phyloP scores from a whole-genome alignment of 768 basidiomycete genomes.

The Boletus sp. region DNA sequence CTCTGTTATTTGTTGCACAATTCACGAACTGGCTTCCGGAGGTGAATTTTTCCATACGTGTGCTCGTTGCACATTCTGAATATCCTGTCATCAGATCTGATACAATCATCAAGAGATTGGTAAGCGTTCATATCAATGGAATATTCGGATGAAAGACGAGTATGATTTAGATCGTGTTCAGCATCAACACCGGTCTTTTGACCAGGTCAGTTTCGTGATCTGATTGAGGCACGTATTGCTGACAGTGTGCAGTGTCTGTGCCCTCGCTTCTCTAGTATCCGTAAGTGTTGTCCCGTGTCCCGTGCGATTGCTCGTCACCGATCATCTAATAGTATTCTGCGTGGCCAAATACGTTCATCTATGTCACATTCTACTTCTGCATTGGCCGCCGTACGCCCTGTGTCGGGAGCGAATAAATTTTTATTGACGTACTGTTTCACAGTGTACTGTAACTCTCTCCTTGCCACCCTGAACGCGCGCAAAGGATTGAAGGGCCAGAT shows the following conservation, averaged over 20 bases:
- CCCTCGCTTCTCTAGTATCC: constrained; percentile 53
- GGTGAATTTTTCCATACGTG: constrained; percentile 19
- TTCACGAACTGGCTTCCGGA: constrained; percentile 52
- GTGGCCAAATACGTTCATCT: constrained; percentile 50
- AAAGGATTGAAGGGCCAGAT: constrained; percentile 39
- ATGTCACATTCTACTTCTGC: constrained; percentile 59
- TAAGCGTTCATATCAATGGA: not conserved
- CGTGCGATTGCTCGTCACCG: not conserved
- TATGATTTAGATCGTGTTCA: constrained; percentile 47
- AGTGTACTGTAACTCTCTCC: constrained; percentile 64
- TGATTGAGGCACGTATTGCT: not conserved
- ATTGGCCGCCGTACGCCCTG: constrained; percentile 52
- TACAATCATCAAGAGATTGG: constrained; percentile 48
- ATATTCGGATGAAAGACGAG: not conserved
- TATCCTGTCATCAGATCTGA: constrained; percentile 36
- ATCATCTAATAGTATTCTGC: constrained; percentile 40
- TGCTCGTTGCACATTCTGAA: not conserved
- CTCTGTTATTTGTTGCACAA: constrained; percentile 46
- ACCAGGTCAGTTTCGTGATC: constrained; percentile 27
- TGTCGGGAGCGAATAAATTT: not conserved
- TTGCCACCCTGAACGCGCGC: constrained; percentile 58
- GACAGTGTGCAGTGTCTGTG: constrained; percentile 41
- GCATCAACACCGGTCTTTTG: constrained; percentile 41
- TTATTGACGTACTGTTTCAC: not conserved
- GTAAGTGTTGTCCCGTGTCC: constrained; percentile 23